Base-by-base conservation (phyloP, 164 flowering plant species). In the Brasenia schreberi region DNA sequence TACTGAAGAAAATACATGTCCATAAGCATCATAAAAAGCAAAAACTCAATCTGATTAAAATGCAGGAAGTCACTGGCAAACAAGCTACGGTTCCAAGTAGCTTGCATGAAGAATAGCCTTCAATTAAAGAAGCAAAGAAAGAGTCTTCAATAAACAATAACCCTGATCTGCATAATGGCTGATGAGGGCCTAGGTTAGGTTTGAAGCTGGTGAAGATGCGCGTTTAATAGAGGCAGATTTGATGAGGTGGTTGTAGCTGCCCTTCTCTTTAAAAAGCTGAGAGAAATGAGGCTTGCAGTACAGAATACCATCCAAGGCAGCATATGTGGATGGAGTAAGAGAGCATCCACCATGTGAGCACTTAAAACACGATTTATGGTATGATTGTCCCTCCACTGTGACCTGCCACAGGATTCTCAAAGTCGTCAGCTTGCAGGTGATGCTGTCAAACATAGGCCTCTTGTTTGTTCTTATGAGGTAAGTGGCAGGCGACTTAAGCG, bases 241-340 rank as follows among this genome's bases (percentile, higher is more conserved):
- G 77, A 87, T 80, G 33, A 94, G 85, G 74, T 94, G 98, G 75
- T 87, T 88, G 81, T 94, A 94, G 84, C 92, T 91, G 4, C 97
- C 99, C 75, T 91, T 94, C 82, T 94, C 99, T 81, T 88, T 89
- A 81, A 94, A 94, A 60, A 94, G 92, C 76, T 94, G 99, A 2
- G 99, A 81, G 79, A 94, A 94, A 77, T 94, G 99, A 74, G 88
- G 99, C 63, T 94, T 94, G 83, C 99, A 94, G 73, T 94, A 94
- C 58, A 94, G 74, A 53, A 83, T 83, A 66, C 99, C 99, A 64
- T 91, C 96, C 0, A 94, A 80, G 18, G 99, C 99, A 19, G 99
- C 99, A 77, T 94, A 94, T 64, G 81, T 94, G 65, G 99, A 94
- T 44, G 99, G 99, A 59, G 87, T 49, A 64, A 94, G 67, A 2